These are phyloP conservation scores for Nicotiana obtusifolia DNA, from an alignment of 257 asterid species.

Conservation along the genomic window DNA sequence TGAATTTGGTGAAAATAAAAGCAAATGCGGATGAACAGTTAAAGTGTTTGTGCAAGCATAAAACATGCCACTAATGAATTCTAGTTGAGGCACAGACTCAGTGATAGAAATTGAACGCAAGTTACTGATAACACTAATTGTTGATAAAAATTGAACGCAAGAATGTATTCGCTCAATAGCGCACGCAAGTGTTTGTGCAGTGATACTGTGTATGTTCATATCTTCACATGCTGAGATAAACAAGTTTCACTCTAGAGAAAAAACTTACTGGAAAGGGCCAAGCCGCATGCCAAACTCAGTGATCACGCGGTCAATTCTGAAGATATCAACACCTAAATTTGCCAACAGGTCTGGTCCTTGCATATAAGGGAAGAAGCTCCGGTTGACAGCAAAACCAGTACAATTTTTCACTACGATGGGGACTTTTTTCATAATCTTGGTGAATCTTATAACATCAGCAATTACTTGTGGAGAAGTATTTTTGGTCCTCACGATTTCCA, in stretches of 20 bases:
- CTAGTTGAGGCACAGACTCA: background rate
- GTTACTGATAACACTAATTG: too few species aligned
- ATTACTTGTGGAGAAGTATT: conserved; percentile 39
- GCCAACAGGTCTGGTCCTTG: conserved; percentile 42
- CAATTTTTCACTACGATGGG: conserved; percentile 40
- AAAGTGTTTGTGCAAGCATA: background rate
- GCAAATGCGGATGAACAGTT: background rate
- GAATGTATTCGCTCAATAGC: background rate
- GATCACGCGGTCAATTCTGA: conserved; percentile 41
- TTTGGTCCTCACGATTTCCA: conserved; percentile 38
- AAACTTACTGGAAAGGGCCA: conserved; percentile 51
- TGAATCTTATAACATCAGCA: conserved; percentile 38
- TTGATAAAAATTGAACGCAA: background rate
- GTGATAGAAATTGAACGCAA: background rate
- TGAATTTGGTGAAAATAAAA: background rate
- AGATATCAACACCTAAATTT: conserved; percentile 39
- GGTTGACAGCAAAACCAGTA: conserved; percentile 39
- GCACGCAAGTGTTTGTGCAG: background rate
- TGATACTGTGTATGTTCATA: background rate
- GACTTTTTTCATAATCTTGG: conserved; percentile 42
- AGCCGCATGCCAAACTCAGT: conserved; percentile 46
- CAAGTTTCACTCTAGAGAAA: background rate
- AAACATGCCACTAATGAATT: background rate
- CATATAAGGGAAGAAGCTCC: conserved; percentile 40
- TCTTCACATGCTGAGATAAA: background rate